A percentile compares a stretch with the other conserved stretches of the same genome.
phyloP scores from a whole-genome alignment of 768 basidiomycete genomes.

The Mycena galopus region DNA sequence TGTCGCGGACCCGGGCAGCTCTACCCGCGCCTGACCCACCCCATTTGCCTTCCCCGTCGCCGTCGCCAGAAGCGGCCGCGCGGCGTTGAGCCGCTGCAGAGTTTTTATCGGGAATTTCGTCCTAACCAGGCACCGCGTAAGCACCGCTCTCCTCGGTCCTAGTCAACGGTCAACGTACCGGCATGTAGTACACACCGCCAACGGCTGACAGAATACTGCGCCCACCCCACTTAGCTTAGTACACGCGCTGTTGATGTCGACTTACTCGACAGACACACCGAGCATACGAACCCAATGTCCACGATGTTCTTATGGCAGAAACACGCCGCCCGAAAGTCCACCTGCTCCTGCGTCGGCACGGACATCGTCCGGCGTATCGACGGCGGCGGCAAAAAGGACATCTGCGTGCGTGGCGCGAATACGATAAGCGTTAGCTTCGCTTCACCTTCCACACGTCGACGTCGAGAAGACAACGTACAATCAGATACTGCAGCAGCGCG shows the following conservation, averaged over 20 bases:
- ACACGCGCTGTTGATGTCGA: conserved; percentile 34
- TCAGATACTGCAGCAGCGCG: conserved; percentile 92
- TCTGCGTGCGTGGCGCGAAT: conserved; percentile 71
- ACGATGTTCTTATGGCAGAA: conserved; percentile 99
- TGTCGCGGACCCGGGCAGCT: too few relatives aligned
- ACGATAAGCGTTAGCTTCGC: conserved; percentile 6
- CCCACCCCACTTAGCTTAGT: background rate
- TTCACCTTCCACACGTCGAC: background rate
- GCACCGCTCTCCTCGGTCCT: conserved; percentile 13
- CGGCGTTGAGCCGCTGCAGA: conserved; percentile 82
- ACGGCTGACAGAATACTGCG: conserved; percentile 92
- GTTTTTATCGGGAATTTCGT: conserved; percentile 97
- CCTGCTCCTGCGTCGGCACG: conserved; percentile 92
- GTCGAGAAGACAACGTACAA: conserved; percentile 58
- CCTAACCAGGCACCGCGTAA: conserved; percentile 53
- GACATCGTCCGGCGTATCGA: conserved; percentile 82
- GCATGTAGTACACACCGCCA: conserved; percentile 95
- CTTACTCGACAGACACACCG: conserved; percentile 97
- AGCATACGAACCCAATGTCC: conserved; percentile 97
- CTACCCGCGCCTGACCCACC: background rate
- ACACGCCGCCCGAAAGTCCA: conserved; percentile 97
- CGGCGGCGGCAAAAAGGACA: conserved; percentile 69
- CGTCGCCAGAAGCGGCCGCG: conserved; percentile 56
- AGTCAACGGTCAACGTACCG: conserved; percentile 66
- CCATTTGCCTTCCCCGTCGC: conserved; percentile 32